Evolutionary conservation across 1,139 yeast species (phyloP), one percentile per base, ranked within the genome.

Genomic region (Taphrina flavorubra): DNA sequence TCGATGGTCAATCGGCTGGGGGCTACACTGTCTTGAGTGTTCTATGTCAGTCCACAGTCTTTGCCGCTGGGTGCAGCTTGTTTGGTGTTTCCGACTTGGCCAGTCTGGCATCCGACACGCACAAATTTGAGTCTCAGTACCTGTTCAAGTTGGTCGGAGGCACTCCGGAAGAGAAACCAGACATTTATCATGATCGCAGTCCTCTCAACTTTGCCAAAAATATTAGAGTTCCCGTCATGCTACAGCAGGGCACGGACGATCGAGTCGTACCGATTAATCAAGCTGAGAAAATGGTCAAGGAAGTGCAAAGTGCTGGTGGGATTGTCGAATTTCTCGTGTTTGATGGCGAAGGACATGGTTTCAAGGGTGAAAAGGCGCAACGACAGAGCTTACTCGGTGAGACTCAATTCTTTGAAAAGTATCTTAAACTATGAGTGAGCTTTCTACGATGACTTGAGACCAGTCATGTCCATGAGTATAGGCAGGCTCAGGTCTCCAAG

Each of bases 101-200:
- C 7, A 58, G 58, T 6, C 44, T 65, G 14, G 68, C 64, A 34
- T 16, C 11, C 16, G 68, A 65, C 44, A 65, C 68, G 42, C 68
- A 65, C 46, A 65, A 65, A 31, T 65, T 65, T 44, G 64, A 65
- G 51, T 51, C 60, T 37, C 68, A 65, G 49, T 65, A 65, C 51
- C 51, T 65, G 36, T 65, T 57, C 53, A 58, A 49, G 10, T 40
- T 65, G 64, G 49, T 65, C 11, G 68, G 68, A 39, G 68, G 68
- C 36, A 57, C 64, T 3, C 68, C 68, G 7, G 68, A 56, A 2
- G 68, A 57, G 51, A 42, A 18, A 11, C 68, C 68, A 14, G 57
- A 56, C 11, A 20, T 57, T 11, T 65, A 65, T 39, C 51, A 37
- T 39, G 64, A 56, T 14, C 57, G 68, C 11, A 56, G 63, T 44